Evolutionary conservation across 129 eudicot species (phyloP).

Genomic region (Solidago caesia): DNA sequence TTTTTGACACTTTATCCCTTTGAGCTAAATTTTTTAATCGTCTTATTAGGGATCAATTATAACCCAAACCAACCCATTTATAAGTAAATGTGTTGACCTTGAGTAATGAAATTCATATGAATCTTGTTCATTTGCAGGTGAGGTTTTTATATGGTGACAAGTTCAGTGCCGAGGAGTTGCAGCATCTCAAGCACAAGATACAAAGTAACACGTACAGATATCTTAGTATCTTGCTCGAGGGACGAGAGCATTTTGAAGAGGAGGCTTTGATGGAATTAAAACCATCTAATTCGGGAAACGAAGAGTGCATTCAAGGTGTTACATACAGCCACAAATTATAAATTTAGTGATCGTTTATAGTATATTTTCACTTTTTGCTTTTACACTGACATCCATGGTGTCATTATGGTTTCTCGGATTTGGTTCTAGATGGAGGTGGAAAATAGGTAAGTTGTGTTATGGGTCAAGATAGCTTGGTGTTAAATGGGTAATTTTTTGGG

Average conservation of each 20-base stretch:
- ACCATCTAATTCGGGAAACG: conserved; percentile 6
- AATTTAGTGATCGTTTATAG: not conserved
- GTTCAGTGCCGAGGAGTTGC: conserved; percentile 46
- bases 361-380: not conserved
- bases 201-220: conserved; percentile 55
- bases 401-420: not conserved
- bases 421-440: not conserved
- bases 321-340: not conserved
- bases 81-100: not conserved
- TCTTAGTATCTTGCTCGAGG: conserved; percentile 53
- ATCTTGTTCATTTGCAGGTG: conserved; percentile 32
- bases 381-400: not conserved
- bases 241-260: conserved; percentile 62
- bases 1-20: not conserved
- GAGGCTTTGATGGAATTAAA: conserved; percentile 31
- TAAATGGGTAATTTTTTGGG: not conserved
- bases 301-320: conserved; percentile 30
- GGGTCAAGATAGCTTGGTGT: not conserved
- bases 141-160: conserved; percentile 40
- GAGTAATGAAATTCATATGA: not conserved
- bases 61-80: not conserved
- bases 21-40: not conserved
- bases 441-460: not conserved
- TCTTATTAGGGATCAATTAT: not conserved
- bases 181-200: conserved; percentile 48